Percentiles rank a stretch among this genome's conserved stretches.
These are phyloP conservation scores for Neocatenulostroma microsporum DNA, from an alignment of 2,329 filamentous ascomycete species.

Conservation along the genomic window DNA sequence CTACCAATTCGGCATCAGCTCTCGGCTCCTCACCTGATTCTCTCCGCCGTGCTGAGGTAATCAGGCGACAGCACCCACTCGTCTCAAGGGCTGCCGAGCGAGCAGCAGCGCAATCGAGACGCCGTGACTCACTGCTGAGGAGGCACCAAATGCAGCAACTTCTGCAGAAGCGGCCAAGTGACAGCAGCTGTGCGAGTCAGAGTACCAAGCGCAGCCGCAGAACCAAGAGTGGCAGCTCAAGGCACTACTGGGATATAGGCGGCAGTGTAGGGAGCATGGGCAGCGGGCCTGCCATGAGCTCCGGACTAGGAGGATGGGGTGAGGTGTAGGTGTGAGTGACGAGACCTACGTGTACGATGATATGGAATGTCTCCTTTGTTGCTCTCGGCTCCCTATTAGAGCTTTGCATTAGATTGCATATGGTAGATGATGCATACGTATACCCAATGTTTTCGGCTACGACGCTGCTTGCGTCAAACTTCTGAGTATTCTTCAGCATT, in stretches of 20 bases:
- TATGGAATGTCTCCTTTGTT: too few species aligned
- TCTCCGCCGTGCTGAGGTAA: conserved; percentile 70
- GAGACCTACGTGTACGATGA: neutral
- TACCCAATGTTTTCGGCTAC: too few species aligned
- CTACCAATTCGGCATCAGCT: conserved; percentile 29
- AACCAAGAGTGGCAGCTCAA: conserved; percentile 56
- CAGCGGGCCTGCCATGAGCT: conserved; percentile 25
- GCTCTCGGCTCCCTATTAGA: too few species aligned
- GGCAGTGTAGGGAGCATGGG: conserved; percentile 69
- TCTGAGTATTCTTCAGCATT: too few species aligned
- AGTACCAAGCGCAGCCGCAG: conserved; percentile 61
- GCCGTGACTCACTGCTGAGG: conserved; percentile 14
- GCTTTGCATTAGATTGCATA: too few species aligned
- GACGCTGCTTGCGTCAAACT: too few species aligned
- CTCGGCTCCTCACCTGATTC: conserved; percentile 47
- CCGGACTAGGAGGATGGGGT: conserved; percentile 62
- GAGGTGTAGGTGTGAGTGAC: conserved; percentile 47
- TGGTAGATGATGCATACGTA: too few species aligned
- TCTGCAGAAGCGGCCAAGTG: conserved; percentile 30
- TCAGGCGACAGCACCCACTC: conserved; percentile 82
- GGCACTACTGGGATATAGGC: conserved; percentile 84
- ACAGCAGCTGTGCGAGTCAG: conserved; percentile 45
- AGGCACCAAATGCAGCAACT: conserved; percentile 35
- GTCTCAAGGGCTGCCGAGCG: conserved; percentile 50
- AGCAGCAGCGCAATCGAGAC: conserved; percentile 25